Base-by-base conservation (phyloP, 768 basidiomycete genomes). In the Krasilnikovozyma curviuscula region DNA sequence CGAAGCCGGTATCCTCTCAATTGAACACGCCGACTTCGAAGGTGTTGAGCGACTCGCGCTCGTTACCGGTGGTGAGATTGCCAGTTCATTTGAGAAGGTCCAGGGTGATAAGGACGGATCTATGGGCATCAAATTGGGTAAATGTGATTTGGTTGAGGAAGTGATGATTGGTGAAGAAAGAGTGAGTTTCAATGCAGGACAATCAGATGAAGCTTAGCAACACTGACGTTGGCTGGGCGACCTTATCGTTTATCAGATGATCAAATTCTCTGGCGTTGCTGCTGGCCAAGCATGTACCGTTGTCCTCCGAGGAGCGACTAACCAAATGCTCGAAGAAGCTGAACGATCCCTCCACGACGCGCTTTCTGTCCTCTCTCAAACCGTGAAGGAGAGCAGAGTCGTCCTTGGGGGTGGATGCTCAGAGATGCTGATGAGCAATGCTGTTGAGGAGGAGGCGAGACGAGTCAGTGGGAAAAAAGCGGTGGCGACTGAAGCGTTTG, bases 131-230 rank as follows among this genome's bases (percentile, higher is more conserved):
- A 86, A 84, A 63, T 76, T 98, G 12, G 93, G 93, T 6, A 72
- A 71, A 33, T 97, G 91, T 61, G 91, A 95, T 55, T 62, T 88
- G 54, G 93, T 98, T 48, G 93, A 97, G 67, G 93, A 98, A 68
- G 80, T 97, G 57, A 95, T 98, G 73, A 95, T 98, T 55, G 93
- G 93, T 16, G 93, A 98, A 68, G 93, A 98, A 66, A 93, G 88
- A 77, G 91, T 86, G 51, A 21, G 69, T 57, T 16, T 12, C 3
- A 16, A 18, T 5, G 21, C 47, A 29, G n/a, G n/a, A n/a, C n/a
- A n/a, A n/a, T n/a, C n/a, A n/a, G n/a, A n/a, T n/a, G n/a, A n/a
- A n/a, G n/a, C n/a, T n/a, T n/a, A n/a, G n/a, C n/a, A n/a, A n/a
- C n/a, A n/a, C n/a, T n/a, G n/a, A n/a, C n/a, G n/a, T n/a, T n/a